Evolutionary conservation across 1,284 basidiomycete species (phyloP), one percentile per base, ranked within the genome.

Genomic region (Wallemia mellicola): DNA sequence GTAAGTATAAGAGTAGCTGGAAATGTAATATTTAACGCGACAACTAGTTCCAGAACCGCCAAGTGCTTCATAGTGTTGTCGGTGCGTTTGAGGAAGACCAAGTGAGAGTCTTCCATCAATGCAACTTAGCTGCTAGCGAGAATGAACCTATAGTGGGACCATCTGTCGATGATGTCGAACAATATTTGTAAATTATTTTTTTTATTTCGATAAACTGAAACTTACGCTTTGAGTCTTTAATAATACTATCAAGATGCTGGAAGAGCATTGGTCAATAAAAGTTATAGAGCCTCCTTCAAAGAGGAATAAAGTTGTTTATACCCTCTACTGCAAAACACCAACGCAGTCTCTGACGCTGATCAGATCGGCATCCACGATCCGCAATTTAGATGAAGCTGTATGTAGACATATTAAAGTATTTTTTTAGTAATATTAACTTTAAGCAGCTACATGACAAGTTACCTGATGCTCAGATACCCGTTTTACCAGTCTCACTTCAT

Each of bases 51-150:
- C 68, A 70, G 62, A 71, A 71, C 63, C 64, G 67, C 19, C 68
- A 68, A 9, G 63, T 66, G 17, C 63, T 69, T 25, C 69, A 71
- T 59, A 67, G 67, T 11, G 68, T 70, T 27, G 66, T 67, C 1
- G 68, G 69, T 11, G 65, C 61, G 2, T 64, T 64, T 32, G 30
- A 59, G n/a, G 58, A 27, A 24, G n/a, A 54, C 28, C 5, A 7
- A 26, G 24, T 57, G 5, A 28, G 28, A 28, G n/a, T 57, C 7
- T 28, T n/a, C 28, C 30, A 25, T 28, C 61, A 63, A 62, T 70
- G 67, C 63, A 70, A 70, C 61, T 60, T 69, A 17, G 69, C 69
- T 0, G 63, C 66, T 17, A 63, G 60, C 19, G 64, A 61, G 3
- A 56, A 61, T 1, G 65, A 48, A 22, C 38, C 38, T 5, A n/a